Conservation (phyloP, 768 basidiomycete genomes). For the Mycena pura region DNA sequence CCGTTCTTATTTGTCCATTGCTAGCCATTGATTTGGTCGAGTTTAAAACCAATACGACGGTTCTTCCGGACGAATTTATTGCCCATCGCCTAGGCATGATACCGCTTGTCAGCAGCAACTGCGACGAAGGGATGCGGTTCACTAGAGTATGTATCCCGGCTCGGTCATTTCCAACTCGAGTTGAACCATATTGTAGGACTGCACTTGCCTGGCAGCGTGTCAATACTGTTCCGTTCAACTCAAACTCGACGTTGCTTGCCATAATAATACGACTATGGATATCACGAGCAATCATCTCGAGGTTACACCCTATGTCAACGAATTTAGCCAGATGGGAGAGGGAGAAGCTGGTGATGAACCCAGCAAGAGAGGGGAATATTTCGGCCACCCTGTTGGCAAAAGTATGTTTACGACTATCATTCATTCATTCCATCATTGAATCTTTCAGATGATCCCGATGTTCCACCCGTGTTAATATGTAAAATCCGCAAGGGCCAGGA, state of each 20-base stretch:
- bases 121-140: slow-evolving; percentile 86
- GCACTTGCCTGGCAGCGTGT: slow-evolving; percentile 86
- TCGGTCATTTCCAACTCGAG: not conserved
- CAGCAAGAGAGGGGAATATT: slow-evolving; percentile 72
- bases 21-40: slow-evolving; percentile 97
- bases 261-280: slow-evolving; percentile 77
- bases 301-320: slow-evolving; percentile 44
- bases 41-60: slow-evolving; percentile 88
- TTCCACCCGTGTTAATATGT: slow-evolving; percentile 80
- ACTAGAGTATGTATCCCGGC: slow-evolving; percentile 59
- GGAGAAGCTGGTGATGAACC: slow-evolving; percentile 71
- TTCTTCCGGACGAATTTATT: slow-evolving; percentile 96
- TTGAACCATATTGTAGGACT: slow-evolving; percentile 70
- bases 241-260: slow-evolving; percentile 77
- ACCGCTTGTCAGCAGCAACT: slow-evolving; percentile 86
- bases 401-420: slow-evolving; percentile 48
- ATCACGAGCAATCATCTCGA: slow-evolving; percentile 89
- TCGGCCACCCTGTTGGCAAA: slow-evolving; percentile 88
- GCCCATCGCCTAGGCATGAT: slow-evolving; percentile 96
- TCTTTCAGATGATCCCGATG: slow-evolving; percentile 60
- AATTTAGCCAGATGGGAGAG: slow-evolving; percentile 37
- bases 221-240: slow-evolving; percentile 85
- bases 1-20: not conserved
- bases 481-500: slow-evolving; percentile 96
- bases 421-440: slow-evolving; percentile 1